Evolutionary conservation across 2,329 filamentous ascomycete species (phyloP).

Genomic region (Passalora sequoiae): DNA sequence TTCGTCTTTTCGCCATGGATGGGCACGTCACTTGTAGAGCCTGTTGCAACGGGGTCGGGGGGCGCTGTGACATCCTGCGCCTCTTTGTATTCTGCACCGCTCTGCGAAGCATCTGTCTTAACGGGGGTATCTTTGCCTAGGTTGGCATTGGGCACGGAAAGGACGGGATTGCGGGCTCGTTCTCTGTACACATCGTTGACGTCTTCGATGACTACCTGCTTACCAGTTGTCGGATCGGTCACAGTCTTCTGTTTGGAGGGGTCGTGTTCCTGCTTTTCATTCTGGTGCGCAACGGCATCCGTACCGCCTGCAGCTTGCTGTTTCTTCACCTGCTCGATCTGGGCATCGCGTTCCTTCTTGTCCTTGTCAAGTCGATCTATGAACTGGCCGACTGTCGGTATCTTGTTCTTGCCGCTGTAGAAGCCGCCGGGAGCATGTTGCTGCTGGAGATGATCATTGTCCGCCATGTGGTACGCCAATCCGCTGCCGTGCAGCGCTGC

Average conservation of each 20-base stretch:
- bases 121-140: slow-evolving; percentile 68
- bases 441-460: slow-evolving; percentile 15
- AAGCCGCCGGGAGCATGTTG: slow-evolving; percentile 49
- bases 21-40: slow-evolving; percentile 85
- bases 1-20: slow-evolving; percentile 97
- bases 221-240: slow-evolving; percentile 83
- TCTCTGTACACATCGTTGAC: slow-evolving; percentile 66
- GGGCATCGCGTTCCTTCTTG: slow-evolving; percentile 68
- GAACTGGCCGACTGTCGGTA: slow-evolving; percentile 84
- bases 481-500: no score
- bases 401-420: slow-evolving; percentile 76
- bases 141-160: slow-evolving; percentile 87
- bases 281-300: slow-evolving; percentile 45
- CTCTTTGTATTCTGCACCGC: slow-evolving; percentile 71
- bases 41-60: slow-evolving; percentile 75
- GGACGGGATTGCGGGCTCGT: slow-evolving; percentile 64
- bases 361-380: slow-evolving; percentile 71
- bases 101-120: slow-evolving; percentile 65
- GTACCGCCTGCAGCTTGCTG: slow-evolving; percentile 29
- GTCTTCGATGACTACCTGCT: slow-evolving; percentile 79
- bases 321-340: slow-evolving; percentile 52
- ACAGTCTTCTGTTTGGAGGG: slow-evolving; percentile 55
- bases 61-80: slow-evolving; percentile 88
- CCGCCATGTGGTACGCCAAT: no score
- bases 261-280: slow-evolving; percentile 40